phyloP scores from a whole-genome alignment of 305 asterid species.

The Fraxinus xanthoxyloides region DNA sequence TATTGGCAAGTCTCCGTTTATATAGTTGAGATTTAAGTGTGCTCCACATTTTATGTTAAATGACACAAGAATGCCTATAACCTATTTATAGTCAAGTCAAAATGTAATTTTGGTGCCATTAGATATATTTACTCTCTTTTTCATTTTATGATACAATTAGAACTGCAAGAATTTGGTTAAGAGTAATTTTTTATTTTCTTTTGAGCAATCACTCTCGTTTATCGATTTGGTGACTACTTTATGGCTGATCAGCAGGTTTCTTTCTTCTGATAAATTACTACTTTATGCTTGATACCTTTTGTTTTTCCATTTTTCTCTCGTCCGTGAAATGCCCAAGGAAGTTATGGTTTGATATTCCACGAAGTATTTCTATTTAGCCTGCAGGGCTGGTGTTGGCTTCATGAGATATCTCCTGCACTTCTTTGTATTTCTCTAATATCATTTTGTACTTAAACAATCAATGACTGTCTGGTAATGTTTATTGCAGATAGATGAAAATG shows the following conservation, averaged over 20 bases:
- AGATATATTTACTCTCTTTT: neutral
- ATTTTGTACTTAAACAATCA: neutral
- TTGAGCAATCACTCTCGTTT: neutral
- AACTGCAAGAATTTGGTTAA: neutral
- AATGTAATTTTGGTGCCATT: neutral
- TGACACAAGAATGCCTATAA: neutral
- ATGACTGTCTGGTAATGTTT: slow-evolving; percentile 15
- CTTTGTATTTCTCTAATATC: neutral
- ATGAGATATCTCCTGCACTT: neutral
- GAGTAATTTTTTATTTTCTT: neutral
- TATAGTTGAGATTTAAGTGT: neutral
- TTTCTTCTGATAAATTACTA: neutral
- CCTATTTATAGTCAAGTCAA: neutral
- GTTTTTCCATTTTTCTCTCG: neutral
- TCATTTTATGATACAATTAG: neutral
- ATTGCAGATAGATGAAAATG: slow-evolving; percentile 83
- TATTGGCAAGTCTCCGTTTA: neutral
- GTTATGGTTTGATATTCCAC: slow-evolving; percentile 4
- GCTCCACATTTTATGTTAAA: neutral
- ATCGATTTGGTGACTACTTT: neutral
- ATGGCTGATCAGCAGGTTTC: neutral
- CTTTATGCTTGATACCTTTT: neutral
- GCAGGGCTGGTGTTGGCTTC: neutral
- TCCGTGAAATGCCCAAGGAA: neutral
- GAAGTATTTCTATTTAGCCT: neutral